Evolutionary conservation across 208 protist species (phyloP).

Genomic region (Trypanosoma cruzi): DNA sequence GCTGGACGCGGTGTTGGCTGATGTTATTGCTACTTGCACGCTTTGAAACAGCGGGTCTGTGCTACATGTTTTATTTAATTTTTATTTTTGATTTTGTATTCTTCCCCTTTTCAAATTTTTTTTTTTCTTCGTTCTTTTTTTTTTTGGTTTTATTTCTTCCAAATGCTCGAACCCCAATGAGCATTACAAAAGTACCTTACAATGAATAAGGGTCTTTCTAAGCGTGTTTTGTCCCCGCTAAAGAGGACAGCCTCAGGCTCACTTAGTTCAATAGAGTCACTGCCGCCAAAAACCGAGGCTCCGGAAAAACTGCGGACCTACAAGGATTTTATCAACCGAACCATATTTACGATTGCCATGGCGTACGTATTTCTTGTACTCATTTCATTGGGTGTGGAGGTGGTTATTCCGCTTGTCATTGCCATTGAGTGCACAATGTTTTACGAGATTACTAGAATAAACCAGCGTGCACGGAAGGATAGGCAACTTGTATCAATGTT

Average conservation of each 20-base stretch:
- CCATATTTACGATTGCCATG: constrained; percentile 86
- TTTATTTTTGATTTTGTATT: neutral
- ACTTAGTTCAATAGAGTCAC: neutral
- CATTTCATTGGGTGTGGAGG: constrained; percentile 79
- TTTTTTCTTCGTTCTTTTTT: constrained; percentile 7
- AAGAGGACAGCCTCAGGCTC: constrained; percentile 9
- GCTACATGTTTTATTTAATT: neutral
- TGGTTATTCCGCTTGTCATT: constrained; percentile 66
- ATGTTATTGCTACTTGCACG: no score
- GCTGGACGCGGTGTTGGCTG: no score
- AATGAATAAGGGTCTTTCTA: constrained; percentile 16
- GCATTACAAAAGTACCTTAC: neutral
- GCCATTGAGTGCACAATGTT: constrained; percentile 83
- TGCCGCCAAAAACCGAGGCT: neutral
- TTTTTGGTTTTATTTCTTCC: constrained; percentile 3
- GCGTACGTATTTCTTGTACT: constrained; percentile 79
- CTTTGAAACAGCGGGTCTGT: no score
- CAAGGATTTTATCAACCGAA: constrained; percentile 82
- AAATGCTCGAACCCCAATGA: neutral
- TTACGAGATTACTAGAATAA: constrained; percentile 89
- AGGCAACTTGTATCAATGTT: constrained; percentile 69
- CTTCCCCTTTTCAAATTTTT: constrained; percentile 14
- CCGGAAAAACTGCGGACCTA: constrained; percentile 40
- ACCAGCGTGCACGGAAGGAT: constrained; percentile 73
- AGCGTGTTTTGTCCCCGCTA: constrained; percentile 30